Percentiles rank a stretch among this genome's conserved stretches.
phyloP scores from a whole-genome alignment of 2,329 filamentous ascomycete genomes.

The Phaeosphaeriaceae sp. region DNA sequence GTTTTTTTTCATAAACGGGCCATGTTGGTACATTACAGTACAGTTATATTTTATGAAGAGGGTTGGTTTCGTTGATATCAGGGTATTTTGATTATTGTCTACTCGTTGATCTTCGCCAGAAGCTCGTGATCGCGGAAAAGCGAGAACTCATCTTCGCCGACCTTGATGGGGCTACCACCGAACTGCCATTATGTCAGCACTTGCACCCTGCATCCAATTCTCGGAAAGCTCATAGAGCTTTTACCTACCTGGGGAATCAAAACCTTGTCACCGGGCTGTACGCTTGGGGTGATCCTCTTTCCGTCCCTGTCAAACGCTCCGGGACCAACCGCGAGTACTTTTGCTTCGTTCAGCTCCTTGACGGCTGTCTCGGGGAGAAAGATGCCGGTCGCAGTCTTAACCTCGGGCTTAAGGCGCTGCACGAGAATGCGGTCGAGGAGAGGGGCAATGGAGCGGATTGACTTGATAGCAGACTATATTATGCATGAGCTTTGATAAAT shows the following conservation, averaged over 20 bases:
- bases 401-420: constrained; percentile 95
- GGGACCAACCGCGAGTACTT: constrained; percentile 93
- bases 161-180: constrained; percentile 93
- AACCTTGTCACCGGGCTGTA: constrained; percentile 84
- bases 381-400: constrained; percentile 96
- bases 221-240: not conserved
- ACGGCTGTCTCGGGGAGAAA: constrained; percentile 96
- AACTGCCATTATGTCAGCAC: constrained; percentile 66
- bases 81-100: constrained; percentile 39
- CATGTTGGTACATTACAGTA: constrained; percentile 41
- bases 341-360: constrained; percentile 98
- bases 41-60: constrained; percentile 10
- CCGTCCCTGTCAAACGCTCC: constrained; percentile 87
- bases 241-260: constrained; percentile 86
- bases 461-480: constrained; percentile 72
- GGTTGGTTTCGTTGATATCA: not conserved
- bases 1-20: constrained; percentile 13
- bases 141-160: constrained; percentile 94
- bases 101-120: constrained; percentile 99
- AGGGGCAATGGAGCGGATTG: constrained; percentile 91
- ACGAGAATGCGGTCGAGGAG: constrained; percentile 98
- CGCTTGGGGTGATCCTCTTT: constrained; percentile 84
- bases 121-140: constrained; percentile 98
- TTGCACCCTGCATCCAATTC: not conserved
- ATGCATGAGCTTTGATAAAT: constrained; percentile 9